Evolutionary conservation across 1,284 basidiomycete species (phyloP), one percentile per base, ranked within the genome.

Genomic region (Rhodotorula sp.): DNA sequence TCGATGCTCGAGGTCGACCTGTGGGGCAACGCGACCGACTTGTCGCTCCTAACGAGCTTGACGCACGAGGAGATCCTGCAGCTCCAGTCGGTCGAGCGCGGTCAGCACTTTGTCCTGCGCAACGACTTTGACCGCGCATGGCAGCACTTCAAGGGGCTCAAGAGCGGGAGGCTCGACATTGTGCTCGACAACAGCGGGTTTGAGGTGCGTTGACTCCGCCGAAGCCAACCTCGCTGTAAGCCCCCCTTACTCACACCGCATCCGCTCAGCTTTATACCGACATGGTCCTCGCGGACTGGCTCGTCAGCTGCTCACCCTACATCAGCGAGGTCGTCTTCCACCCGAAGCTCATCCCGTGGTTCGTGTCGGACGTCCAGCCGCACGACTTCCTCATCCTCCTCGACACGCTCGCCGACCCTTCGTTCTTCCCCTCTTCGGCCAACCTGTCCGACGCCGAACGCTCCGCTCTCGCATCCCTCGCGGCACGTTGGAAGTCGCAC

Each of bases 281-380:
- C 80, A 83, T 98, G 46, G 88, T 97, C 27, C 89, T 99, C 74
- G 96, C 95, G 50, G 96, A 99, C 80, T 98, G 97, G 80, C 83
- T 97, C 46, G 86, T 97, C 25, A 91, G 91, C 0, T 88, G 89
- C 78, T 95, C 93, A 0, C 91, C 92, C 2, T 90, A 90, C 79
- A 88, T 92, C 61, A 86, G 86, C 13, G 86, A 87, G 77, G 90
- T 94, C 23, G 88, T 92, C 64, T 96, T 97, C 83, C 94, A 97
- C 81, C 91, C 92, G 0, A 95, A 95, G 81, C 83, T 90, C 14
- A 90, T 95, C 65, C 92, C 93, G 0, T 93, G 92, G 93, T 97
- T 96, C 79, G 93, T 96, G 62, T 93, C 90, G 19, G 77, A 78
- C 64, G 75, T 79, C n/a, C 68, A 70, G 56, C 72, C 74, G 25